Conservation (phyloP, 306 rosid species). For the Mimosa pudica region DNA sequence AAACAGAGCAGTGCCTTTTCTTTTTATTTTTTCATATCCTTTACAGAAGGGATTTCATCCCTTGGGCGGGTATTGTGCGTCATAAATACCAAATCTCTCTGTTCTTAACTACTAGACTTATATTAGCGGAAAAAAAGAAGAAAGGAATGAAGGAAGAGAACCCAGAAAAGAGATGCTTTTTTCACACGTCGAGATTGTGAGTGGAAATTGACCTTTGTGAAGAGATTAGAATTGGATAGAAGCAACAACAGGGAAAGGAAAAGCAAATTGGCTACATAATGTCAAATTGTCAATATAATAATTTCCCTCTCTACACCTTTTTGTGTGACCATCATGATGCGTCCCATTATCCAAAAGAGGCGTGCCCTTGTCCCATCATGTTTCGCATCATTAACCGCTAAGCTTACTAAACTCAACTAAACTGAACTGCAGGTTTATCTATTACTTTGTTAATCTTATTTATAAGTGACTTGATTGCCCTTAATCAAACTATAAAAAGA, state of each 20-base stretch:
- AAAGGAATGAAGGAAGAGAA: not conserved
- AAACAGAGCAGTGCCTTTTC: not conserved
- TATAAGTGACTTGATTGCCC: no score
- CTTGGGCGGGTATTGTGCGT: not conserved
- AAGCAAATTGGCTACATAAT: slow-evolving; percentile 38
- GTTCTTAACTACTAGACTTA: no score
- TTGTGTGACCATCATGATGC: slow-evolving; percentile 36
- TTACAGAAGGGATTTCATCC: not conserved
- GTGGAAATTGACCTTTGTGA: not conserved
- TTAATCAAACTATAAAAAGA: no score
- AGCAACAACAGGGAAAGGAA: not conserved
- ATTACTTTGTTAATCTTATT: no score
- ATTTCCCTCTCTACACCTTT: slow-evolving; percentile 39
- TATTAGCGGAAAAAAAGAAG: not conserved
- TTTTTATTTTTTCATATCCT: not conserved
- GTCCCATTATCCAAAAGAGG: slow-evolving; percentile 41
- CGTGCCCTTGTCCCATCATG: slow-evolving; percentile 34
- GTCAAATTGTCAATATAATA: slow-evolving; percentile 37
- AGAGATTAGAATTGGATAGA: not conserved
- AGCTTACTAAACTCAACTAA: not conserved
- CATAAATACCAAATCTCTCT: slow-evolving; percentile 31
- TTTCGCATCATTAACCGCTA: not conserved
- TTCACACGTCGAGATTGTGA: not conserved
- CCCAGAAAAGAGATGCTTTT: not conserved
- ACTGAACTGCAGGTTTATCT: no score